Evolutionary conservation across 495 filamentous ascomycete genomes (phyloP), one percentile per base, ranked within the genome.

Genomic region (Saxophila tyrrhenica): DNA sequence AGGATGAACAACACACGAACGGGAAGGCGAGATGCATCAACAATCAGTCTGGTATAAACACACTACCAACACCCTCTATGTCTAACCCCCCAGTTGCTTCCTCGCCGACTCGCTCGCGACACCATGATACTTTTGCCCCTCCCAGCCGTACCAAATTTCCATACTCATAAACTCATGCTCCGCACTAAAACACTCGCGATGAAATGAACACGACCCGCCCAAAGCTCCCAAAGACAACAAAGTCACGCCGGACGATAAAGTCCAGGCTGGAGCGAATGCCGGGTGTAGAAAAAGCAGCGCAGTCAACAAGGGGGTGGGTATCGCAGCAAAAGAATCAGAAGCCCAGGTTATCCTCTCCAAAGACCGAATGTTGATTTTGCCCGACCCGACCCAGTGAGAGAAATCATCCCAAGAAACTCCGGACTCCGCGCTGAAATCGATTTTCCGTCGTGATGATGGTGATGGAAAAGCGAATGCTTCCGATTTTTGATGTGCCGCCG

Each of bases 401-500:
- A 46, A 41, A 42, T 43, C 25, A 25, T 49, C 55, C 52, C 55
- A 25, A 54, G 51, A 39, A n/a, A 39, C 50, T 52, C 55, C 50
- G 13, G 51, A 58, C 50, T 35, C 55, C 50, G 52, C 55, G 55
- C 55, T 58, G 29, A 7, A 57, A 57, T 51, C 35, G 39, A 50
- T 23, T 35, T 35, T 13, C 7, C 13, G 29, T 17, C 42, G 16
- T 17, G 42, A 44, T 35, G 13, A 35, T 35, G 29, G 5, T 5
- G 13, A 35, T n/a, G n/a, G n/a, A n/a, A n/a, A n/a, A n/a, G n/a
- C n/a, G n/a, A n/a, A n/a, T n/a, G n/a, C n/a, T n/a, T n/a, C n/a
- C n/a, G n/a, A n/a, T n/a, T n/a, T n/a, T n/a, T n/a, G n/a, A n/a
- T n/a, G n/a, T n/a, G n/a, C n/a, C n/a, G n/a, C n/a, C n/a, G n/a